Conservation (phyloP, 805 yeast genomes). For the Saturnispora quitensis region DNA sequence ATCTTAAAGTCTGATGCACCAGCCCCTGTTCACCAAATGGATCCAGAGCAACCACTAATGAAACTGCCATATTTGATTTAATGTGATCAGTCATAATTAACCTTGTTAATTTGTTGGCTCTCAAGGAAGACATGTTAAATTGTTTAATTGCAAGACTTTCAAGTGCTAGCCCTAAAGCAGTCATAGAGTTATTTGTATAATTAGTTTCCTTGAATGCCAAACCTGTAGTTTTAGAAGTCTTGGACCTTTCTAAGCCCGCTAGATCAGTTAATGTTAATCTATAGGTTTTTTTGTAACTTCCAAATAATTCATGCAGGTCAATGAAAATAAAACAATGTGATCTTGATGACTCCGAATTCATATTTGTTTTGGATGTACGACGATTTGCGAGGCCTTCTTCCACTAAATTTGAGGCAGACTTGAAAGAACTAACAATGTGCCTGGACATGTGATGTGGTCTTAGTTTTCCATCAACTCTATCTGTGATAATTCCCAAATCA, state of each 20-base stretch:
- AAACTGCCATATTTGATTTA: slow-evolving; percentile 24
- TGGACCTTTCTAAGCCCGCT: slow-evolving; percentile 44
- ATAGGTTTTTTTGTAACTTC: slow-evolving; percentile 21
- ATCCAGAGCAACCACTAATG: slow-evolving; percentile 32
- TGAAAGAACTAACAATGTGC: slow-evolving; percentile 28
- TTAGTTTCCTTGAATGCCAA: slow-evolving; percentile 38
- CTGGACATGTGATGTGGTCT: slow-evolving; percentile 37
- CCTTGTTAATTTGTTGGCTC: slow-evolving; percentile 42
- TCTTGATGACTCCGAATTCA: slow-evolving; percentile 38
- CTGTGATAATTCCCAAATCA: slow-evolving; percentile 34
- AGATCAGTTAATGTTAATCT: slow-evolving; percentile 42
- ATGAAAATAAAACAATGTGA: slow-evolving; percentile 45
- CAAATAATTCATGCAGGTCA: slow-evolving; percentile 14
- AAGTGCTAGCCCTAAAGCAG: slow-evolving; percentile 42
- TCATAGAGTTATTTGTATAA: slow-evolving; percentile 39
- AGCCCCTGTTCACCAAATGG: slow-evolving; percentile 30
- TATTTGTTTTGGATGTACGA: slow-evolving; percentile 35
- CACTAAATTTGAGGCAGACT: slow-evolving; percentile 31
- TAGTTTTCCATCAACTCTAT: slow-evolving; percentile 34
- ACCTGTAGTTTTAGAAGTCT: slow-evolving; percentile 36
- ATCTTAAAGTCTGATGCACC: slow-evolving; percentile 25
- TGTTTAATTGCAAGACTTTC: slow-evolving; percentile 31
- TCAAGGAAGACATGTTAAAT: slow-evolving; percentile 33
- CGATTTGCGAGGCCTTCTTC: slow-evolving; percentile 30
- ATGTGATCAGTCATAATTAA: slow-evolving; percentile 38